Evolutionary conservation across 2,329 filamentous ascomycete species (phyloP).

Genomic region (Fusarium redolens): DNA sequence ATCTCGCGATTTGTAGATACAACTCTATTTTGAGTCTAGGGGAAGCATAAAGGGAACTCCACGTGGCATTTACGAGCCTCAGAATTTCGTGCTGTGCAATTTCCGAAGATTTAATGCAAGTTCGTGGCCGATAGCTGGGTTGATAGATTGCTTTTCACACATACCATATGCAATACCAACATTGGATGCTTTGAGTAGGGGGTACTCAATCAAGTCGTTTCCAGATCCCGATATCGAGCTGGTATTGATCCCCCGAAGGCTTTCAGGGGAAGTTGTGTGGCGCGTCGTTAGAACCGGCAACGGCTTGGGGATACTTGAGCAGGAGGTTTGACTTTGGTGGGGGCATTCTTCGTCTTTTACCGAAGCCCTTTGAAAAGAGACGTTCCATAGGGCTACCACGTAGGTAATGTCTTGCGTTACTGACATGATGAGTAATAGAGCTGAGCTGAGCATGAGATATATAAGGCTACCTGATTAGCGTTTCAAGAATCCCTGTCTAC

Average conservation of each 20-base stretch:
- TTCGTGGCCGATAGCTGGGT: neutral
- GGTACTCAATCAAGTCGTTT: too few species aligned
- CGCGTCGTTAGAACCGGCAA: neutral
- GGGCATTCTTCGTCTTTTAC: neutral
- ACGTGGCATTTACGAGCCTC: too few species aligned
- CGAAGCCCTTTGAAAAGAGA: neutral
- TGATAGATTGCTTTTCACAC: neutral
- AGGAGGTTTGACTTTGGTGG: neutral
- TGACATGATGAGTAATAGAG: too few species aligned
- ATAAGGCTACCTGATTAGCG: fast-evolving
- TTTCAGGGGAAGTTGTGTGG: fast-evolving
- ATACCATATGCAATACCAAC: neutral
- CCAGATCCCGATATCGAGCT: neutral
- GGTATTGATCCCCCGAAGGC: too few species aligned
- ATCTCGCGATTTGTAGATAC: neutral
- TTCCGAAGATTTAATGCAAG: too few species aligned
- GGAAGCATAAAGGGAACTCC: neutral
- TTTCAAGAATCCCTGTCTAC: fast-evolving
- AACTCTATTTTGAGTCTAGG: too few species aligned
- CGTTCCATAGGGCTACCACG: neutral
- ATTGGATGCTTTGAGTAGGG: neutral
- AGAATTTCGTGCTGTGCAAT: neutral
- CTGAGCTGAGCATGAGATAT: neutral
- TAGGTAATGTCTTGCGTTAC: too few species aligned
- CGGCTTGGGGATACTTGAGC: too few species aligned